Conservation (phyloP, 441 rosid genomes). For the Erodium moschatum region DNA sequence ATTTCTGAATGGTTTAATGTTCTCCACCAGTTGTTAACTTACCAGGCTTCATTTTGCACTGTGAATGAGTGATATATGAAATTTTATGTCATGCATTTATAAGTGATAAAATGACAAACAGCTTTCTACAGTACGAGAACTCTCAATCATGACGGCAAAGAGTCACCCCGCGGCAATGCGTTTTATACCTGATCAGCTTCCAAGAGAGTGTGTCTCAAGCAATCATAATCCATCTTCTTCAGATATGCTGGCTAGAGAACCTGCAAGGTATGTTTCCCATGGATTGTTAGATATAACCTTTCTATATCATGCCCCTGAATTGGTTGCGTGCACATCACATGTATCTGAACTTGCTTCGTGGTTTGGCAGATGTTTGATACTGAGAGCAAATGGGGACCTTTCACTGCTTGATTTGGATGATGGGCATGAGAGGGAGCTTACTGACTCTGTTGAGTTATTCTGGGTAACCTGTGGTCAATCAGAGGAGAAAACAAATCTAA, state of each 20-base stretch:
- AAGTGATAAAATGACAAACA: constrained; percentile 99
- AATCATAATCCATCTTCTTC: constrained; percentile 41
- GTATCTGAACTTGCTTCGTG: constrained; percentile 6
- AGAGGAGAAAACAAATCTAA: constrained; percentile 73
- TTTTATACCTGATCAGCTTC: constrained; percentile 81
- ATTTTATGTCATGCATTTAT: constrained; percentile 53
- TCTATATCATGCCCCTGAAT: constrained; percentile 27
- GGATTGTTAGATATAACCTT: constrained; percentile 20
- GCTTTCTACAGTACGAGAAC: constrained; percentile 99
- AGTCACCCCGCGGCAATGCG: constrained; percentile 99
- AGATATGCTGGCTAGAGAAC: constrained; percentile 53
- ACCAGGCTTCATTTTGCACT: constrained; percentile 24
- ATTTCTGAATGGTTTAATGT: constrained; percentile 7
- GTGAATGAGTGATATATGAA: constrained; percentile 24
- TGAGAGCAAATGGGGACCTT: constrained; percentile 90
- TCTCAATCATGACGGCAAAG: constrained; percentile 98
- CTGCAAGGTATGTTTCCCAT: constrained; percentile 56
- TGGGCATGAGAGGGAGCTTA: constrained; percentile 94
- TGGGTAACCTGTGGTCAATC: constrained; percentile 99
- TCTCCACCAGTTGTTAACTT: constrained; percentile 11
- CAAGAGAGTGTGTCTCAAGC: constrained; percentile 40
- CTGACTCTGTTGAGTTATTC: constrained; percentile 90
- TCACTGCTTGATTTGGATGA: constrained; percentile 94
- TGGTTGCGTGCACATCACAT: neutral
- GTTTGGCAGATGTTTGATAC: constrained; percentile 71